Conservation (phyloP, 371 early-diverging fungal species). For the Funneliformis caledonium region DNA sequence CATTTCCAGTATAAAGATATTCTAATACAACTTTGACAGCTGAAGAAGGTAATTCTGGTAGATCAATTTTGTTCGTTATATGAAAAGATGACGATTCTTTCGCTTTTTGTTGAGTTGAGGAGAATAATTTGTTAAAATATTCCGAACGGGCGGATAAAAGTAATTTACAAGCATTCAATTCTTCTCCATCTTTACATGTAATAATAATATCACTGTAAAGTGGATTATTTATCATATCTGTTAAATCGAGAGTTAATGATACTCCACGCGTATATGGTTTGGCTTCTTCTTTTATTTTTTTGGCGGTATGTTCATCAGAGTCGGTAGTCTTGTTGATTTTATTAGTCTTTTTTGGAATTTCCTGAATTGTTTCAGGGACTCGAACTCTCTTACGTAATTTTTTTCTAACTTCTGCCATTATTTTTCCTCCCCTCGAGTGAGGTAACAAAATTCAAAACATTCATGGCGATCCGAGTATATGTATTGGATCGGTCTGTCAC, state of each 20-base stretch:
- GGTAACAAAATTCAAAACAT: no score
- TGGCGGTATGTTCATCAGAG: not conserved
- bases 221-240: not conserved
- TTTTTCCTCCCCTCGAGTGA: not conserved
- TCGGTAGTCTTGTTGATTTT: not conserved
- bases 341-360: not conserved
- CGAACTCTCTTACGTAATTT: not conserved
- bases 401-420: not conserved
- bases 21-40: conserved; percentile 21
- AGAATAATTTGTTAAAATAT: not conserved
- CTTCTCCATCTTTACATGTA: not conserved
- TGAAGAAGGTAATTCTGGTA: conserved; percentile 1
- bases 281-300: not conserved
- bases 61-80: not conserved
- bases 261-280: not conserved
- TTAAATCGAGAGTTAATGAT: not conserved
- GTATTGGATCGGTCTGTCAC: no score
- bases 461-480: no score
- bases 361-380: not conserved
- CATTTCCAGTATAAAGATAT: conserved; percentile 35
- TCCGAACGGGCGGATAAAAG: not conserved
- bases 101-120: not conserved
- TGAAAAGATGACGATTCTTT: not conserved
- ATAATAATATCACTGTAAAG: conserved; percentile 5
- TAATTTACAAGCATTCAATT: not conserved